Conservation (phyloP, 495 filamentous ascomycete genomes). For the Aspergillus wentii region DNA sequence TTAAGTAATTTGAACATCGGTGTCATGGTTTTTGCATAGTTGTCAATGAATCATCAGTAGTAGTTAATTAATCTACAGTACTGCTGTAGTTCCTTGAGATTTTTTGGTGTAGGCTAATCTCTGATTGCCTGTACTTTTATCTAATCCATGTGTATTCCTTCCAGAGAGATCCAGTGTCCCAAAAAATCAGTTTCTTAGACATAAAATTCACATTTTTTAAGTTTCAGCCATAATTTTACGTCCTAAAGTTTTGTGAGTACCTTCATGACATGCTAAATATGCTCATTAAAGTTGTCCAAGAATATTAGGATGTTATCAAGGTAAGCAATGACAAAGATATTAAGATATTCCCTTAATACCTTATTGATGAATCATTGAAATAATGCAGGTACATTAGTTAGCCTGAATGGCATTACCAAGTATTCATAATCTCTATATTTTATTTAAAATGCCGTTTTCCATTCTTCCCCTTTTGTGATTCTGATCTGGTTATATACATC, state of each 20-base stretch:
- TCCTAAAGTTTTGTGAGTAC: slow-evolving; percentile 6
- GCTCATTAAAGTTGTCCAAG: slow-evolving; percentile 6
- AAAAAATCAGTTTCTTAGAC: slow-evolving; percentile 6
- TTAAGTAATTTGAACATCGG: slow-evolving; percentile 4
- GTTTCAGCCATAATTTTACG: slow-evolving; percentile 4
- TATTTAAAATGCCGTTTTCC: slow-evolving; percentile 14
- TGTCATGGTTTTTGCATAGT: slow-evolving; percentile 2
- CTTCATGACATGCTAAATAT: slow-evolving; percentile 5
- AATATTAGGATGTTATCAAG: slow-evolving; percentile 14
- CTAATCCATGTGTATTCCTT: slow-evolving; percentile 7
- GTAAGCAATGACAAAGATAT: slow-evolving; percentile 10
- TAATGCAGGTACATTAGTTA: slow-evolving; percentile 10
- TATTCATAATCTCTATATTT: slow-evolving; percentile 13
- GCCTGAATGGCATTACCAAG: slow-evolving; percentile 11
- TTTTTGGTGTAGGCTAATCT: slow-evolving; percentile 3
- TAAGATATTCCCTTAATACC: slow-evolving; percentile 6
- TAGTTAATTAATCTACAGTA: slow-evolving; percentile 12
- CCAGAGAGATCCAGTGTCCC: slow-evolving; percentile 5
- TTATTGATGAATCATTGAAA: slow-evolving; percentile 13
- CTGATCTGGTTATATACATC: slow-evolving; percentile 10
- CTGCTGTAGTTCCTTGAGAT: slow-evolving; percentile 6
- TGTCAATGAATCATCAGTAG: slow-evolving; percentile 8
- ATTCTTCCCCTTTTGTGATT: slow-evolving; percentile 12
- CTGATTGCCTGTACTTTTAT: slow-evolving; percentile 9
- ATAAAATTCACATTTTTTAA: slow-evolving; percentile 14